These are phyloP conservation scores for Saccharomycopsis oosterbeekiorum DNA, from an alignment of 805 yeast species.

Conservation along the genomic window DNA sequence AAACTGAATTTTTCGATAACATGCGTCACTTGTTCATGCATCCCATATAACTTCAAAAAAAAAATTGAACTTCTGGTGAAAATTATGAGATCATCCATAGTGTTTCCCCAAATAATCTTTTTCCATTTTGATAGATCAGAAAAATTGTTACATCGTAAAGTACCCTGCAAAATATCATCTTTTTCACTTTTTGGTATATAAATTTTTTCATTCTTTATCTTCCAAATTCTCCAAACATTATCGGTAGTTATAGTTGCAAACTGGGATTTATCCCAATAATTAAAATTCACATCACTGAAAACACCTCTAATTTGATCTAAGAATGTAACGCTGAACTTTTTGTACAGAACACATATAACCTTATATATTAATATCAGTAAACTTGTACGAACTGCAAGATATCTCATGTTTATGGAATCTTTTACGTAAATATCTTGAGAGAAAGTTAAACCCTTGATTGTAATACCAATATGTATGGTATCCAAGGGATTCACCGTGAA, in stretches of 20 bases:
- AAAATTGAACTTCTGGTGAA: constrained; percentile 33
- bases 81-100: constrained; percentile 25
- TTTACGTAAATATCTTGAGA: not conserved
- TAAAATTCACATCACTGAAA: constrained; percentile 37
- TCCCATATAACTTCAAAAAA: not conserved
- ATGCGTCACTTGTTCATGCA: not conserved
- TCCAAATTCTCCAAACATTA: constrained; percentile 43
- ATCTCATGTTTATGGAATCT: not conserved
- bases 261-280: constrained; percentile 31
- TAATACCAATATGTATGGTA: not conserved
- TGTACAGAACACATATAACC: constrained; percentile 18
- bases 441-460: not conserved
- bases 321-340: constrained; percentile 23
- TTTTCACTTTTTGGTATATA: not conserved
- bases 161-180: constrained; percentile 17
- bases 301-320: not conserved
- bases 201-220: constrained; percentile 13
- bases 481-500: not conserved
- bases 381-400: constrained; percentile 33
- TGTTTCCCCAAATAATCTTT: constrained; percentile 36
- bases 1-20: not conserved
- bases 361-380: constrained; percentile 27
- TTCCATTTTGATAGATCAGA: constrained; percentile 50
- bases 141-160: constrained; percentile 30
- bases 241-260: constrained; percentile 39